These are phyloP conservation scores for Tolypocladium album DNA, from an alignment of 2,329 filamentous ascomycete genomes.

Conservation along the genomic window DNA sequence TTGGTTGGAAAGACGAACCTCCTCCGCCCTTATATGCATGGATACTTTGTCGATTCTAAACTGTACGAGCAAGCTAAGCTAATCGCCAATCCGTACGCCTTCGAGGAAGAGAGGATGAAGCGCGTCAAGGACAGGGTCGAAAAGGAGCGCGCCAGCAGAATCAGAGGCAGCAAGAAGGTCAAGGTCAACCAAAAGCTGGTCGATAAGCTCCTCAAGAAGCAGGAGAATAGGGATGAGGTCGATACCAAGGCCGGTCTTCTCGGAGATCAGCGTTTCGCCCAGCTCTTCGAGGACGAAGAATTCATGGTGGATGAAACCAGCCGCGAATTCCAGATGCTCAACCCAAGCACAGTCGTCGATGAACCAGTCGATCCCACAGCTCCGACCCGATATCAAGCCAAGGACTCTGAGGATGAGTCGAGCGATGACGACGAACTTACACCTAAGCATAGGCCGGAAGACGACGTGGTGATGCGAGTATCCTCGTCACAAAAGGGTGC, in stretches of 20 bases:
- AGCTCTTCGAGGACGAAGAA: constrained; percentile 85
- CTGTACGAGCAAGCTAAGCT: constrained; percentile 90
- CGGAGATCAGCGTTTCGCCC: constrained; percentile 75
- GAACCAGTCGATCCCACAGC: constrained; percentile 22
- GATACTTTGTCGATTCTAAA: constrained; percentile 92
- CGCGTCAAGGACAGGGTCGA: constrained; percentile 91
- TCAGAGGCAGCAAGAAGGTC: constrained; percentile 90
- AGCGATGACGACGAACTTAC: constrained; percentile 24
- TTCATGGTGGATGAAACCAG: constrained; percentile 87
- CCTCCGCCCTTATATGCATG: constrained; percentile 95
- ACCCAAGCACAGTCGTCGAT: constrained; percentile 63
- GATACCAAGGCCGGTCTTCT: constrained; percentile 58
- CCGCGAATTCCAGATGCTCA: constrained; percentile 77
- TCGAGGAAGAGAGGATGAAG: constrained; percentile 86
- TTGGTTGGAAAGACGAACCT: constrained; percentile 84
- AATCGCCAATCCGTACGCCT: constrained; percentile 88
- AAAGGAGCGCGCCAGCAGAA: constrained; percentile 90
- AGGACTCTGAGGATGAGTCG: constrained; percentile 32
- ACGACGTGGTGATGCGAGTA: constrained; percentile 51
- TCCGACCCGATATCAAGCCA: constrained; percentile 24
- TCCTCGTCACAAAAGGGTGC: constrained; percentile 56
- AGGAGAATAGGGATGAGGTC: constrained; percentile 47
- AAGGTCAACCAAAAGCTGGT: constrained; percentile 86
- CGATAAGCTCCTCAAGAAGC: constrained; percentile 60
- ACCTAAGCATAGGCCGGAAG: constrained; percentile 14